A percentile compares a stretch with the other conserved stretches of the same genome.
Conservation (phyloP, 140 eudicot species). For the Senecio squalidus region DNA sequence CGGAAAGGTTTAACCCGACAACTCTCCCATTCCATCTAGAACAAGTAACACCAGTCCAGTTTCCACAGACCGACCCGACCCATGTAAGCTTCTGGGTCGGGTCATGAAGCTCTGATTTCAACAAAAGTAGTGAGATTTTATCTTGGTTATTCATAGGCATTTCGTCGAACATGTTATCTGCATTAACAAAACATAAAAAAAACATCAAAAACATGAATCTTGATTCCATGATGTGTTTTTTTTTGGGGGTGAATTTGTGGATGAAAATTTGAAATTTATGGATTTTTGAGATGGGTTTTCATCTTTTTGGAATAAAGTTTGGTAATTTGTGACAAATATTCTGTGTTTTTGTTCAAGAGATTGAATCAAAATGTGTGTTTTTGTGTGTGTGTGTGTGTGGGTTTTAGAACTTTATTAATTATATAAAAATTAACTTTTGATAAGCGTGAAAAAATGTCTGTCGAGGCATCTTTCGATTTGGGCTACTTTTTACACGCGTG, state of each 20-base stretch:
- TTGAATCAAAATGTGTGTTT: neutral
- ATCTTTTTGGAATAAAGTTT: neutral
- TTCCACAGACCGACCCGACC: conserved; percentile 53
- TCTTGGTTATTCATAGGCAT: conserved; percentile 38
- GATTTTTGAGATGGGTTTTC: conserved; percentile 18
- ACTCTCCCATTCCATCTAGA: conserved; percentile 67
- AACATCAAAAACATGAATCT: conserved; percentile 13
- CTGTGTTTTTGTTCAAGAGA: conserved; percentile 5
- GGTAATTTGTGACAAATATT: conserved; percentile 6
- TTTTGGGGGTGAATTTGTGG: neutral
- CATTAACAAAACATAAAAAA: conserved; percentile 1
- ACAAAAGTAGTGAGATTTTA: conserved; percentile 46
- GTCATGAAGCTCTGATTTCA: conserved; percentile 61
- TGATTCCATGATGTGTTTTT: conserved; percentile 29
- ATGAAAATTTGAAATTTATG: neutral
- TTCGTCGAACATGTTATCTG: conserved; percentile 19
- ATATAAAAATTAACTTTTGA: conserved; percentile 29
- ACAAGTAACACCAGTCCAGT: conserved; percentile 66
- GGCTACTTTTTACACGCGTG: conserved; percentile 43
- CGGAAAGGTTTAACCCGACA: conserved; percentile 53
- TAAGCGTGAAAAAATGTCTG: conserved; percentile 42
- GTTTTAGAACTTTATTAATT: conserved; percentile 23
- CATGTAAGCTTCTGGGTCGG: conserved; percentile 53
- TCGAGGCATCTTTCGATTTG: conserved; percentile 41
- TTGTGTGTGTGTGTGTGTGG: conserved; percentile 11